These are phyloP conservation scores for Pouteria glomerata DNA, from an alignment of 148 eudicot species.

Conservation along the genomic window DNA sequence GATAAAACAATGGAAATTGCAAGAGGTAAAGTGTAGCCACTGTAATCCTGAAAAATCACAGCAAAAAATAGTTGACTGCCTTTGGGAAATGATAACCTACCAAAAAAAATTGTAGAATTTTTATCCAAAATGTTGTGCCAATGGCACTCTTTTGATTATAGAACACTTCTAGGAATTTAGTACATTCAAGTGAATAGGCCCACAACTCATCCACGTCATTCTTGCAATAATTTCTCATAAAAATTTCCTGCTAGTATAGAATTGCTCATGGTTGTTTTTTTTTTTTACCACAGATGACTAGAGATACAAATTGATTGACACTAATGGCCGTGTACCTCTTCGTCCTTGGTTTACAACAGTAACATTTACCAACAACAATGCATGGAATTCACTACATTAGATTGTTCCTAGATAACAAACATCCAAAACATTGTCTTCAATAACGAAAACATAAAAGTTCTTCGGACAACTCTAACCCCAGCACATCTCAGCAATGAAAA, in stretches of 20 bases:
- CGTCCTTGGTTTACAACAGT: background rate
- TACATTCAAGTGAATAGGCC: too few species aligned
- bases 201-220: too few species aligned
- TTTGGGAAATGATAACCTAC: background rate
- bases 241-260: too few species aligned
- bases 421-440: background rate
- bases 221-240: too few species aligned
- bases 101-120: too few species aligned
- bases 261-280: too few species aligned
- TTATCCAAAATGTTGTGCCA: too few species aligned
- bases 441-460: background rate
- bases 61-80: background rate
- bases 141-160: background rate
- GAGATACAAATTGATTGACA: too few species aligned
- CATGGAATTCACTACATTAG: background rate
- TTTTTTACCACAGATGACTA: too few species aligned
- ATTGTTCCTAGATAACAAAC: background rate
- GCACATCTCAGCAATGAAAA: too few species aligned
- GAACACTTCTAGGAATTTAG: too few species aligned
- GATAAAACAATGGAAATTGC: constrained; percentile 63
- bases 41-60: constrained; percentile 23
- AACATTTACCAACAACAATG: background rate
- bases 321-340: background rate
- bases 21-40: constrained; percentile 40
- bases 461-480: too few species aligned